Percentiles rank a stretch among this genome's conserved stretches.
phyloP scores from a whole-genome alignment of 768 basidiomycete species.

The Peribolospora baueri region DNA sequence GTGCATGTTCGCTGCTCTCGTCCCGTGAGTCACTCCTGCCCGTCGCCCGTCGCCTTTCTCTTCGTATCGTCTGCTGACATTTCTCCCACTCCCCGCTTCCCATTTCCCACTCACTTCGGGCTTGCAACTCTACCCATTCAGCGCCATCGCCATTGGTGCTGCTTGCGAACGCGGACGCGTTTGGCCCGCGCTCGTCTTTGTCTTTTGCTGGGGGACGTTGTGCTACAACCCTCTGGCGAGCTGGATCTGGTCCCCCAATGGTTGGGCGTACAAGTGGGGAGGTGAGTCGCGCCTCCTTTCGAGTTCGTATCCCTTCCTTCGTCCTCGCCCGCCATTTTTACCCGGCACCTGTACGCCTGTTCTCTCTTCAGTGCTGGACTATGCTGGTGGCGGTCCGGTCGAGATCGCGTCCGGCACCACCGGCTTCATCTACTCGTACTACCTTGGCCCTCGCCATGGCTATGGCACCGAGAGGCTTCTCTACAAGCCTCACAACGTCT shows the following conservation, averaged over 20 bases:
- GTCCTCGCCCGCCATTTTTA: not conserved
- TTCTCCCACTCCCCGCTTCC: not conserved
- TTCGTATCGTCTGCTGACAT: conserved; percentile 13
- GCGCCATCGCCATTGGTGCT: conserved; percentile 36
- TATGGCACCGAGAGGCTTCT: conserved; percentile 75
- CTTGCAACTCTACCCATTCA: conserved; percentile 9
- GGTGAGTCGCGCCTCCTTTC: conserved; percentile 19
- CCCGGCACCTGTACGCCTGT: not conserved
- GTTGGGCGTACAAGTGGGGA: conserved; percentile 52
- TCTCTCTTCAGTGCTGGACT: conserved; percentile 32
- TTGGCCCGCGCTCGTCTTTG: conserved; percentile 65
- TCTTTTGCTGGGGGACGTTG: conserved; percentile 64
- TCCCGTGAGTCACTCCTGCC: not conserved
- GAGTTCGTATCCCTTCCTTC: not conserved
- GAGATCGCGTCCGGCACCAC: conserved; percentile 86
- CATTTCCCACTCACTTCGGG: conserved; percentile 10
- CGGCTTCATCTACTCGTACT: conserved; percentile 63
- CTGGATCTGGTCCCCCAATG: conserved; percentile 79
- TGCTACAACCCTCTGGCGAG: conserved; percentile 88
- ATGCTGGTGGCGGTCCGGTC: conserved; percentile 88
- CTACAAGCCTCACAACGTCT: conserved; percentile 84
- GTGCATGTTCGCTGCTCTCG: conserved; percentile 47
- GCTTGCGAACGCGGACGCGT: conserved; percentile 71
- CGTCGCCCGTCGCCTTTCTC: too few relatives aligned
- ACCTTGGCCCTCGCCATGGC: conserved; percentile 69